A percentile compares a stretch with the other conserved stretches of the same genome.
Conservation (phyloP, 2,329 filamentous ascomycete genomes). For the Colletotrichum brevisporum region DNA sequence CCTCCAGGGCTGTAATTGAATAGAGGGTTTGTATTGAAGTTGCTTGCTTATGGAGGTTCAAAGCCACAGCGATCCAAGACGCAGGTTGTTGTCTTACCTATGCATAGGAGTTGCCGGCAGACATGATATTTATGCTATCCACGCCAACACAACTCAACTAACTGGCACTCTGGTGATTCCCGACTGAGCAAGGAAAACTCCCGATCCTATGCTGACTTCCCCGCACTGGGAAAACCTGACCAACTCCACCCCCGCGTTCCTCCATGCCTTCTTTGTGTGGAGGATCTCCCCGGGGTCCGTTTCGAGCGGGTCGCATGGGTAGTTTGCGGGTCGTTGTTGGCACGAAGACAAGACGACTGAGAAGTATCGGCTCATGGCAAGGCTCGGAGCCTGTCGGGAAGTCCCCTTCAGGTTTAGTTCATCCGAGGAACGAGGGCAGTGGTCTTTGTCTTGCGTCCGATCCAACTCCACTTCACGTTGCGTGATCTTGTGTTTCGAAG, state of each 20-base stretch:
- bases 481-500: too few species aligned
- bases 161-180: too few species aligned
- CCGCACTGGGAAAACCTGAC: conserved; percentile 10
- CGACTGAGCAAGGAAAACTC: background rate
- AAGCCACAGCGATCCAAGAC: too few species aligned
- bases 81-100: too few species aligned
- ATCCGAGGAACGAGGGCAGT: conserved; percentile 2
- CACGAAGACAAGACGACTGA: background rate
- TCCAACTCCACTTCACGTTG: background rate
- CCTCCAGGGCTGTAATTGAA: too few species aligned
- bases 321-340: background rate
- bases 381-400: background rate
- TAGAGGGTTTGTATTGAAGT: too few species aligned
- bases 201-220: conserved; percentile 1
- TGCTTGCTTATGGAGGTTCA: too few species aligned
- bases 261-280: background rate
- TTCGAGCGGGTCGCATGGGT: background rate
- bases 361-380: background rate
- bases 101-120: too few species aligned
- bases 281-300: background rate
- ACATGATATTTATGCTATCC: background rate
- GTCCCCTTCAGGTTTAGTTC: conserved; percentile 4
- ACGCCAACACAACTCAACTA: background rate
- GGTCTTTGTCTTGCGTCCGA: background rate
- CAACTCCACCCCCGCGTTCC: conserved; percentile 12